These are phyloP conservation scores for Epicoccum nigrum DNA, from an alignment of 2,329 filamentous ascomycete species.

Conservation along the genomic window DNA sequence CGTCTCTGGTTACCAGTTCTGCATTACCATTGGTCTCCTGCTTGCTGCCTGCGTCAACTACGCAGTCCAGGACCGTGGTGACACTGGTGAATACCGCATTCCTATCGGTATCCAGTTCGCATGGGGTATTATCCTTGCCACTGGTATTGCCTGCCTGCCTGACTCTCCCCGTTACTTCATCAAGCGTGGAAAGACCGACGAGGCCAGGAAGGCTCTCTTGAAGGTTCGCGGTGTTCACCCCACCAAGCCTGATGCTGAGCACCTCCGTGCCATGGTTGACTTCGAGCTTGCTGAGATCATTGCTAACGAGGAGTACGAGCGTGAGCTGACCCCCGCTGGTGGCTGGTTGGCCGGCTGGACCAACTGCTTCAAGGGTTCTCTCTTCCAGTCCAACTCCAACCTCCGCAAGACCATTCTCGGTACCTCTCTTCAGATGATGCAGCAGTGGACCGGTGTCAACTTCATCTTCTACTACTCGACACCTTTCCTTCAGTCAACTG, in stretches of 20 bases:
- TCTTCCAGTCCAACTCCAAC: constrained; percentile 40
- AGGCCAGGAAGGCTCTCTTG: constrained; percentile 65
- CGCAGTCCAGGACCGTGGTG: constrained; percentile 59
- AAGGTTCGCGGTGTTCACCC: constrained; percentile 58
- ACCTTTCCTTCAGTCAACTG: constrained; percentile 28
- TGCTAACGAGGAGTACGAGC: constrained; percentile 74
- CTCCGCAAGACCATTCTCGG: constrained; percentile 47
- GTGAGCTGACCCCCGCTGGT: constrained; percentile 62
- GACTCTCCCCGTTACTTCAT: constrained; percentile 36
- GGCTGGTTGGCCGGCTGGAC: constrained; percentile 45
- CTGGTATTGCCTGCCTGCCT: constrained; percentile 42
- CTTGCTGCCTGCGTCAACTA: constrained; percentile 69
- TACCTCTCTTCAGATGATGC: constrained; percentile 70
- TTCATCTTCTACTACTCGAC: constrained; percentile 47
- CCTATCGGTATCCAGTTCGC: constrained; percentile 74
- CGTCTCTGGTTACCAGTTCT: constrained; percentile 69
- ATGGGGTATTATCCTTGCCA: constrained; percentile 70
- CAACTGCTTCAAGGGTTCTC: constrained; percentile 18
- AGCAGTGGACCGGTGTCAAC: constrained; percentile 65
- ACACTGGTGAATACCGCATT: constrained; percentile 71
- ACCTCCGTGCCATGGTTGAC: constrained; percentile 42
- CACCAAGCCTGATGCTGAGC: constrained; percentile 8
- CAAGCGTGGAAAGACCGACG: constrained; percentile 63
- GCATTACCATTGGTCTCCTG: constrained; percentile 70
- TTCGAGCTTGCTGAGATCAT: constrained; percentile 64